phyloP scores from a whole-genome alignment of 78 protist species.

The Guillardia theta region DNA sequence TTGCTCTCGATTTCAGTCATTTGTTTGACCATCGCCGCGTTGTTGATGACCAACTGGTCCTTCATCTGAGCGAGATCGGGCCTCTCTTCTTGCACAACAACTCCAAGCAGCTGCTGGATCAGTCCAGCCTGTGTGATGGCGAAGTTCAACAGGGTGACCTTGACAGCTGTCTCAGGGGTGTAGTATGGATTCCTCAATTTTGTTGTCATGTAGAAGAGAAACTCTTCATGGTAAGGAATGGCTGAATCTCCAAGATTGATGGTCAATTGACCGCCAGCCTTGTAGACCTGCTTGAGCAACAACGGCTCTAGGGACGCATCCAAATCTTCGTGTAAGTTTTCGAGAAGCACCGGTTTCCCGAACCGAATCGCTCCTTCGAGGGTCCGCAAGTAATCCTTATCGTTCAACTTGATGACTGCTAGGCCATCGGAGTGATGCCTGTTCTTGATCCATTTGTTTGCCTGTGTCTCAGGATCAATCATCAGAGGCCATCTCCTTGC shows the following conservation, averaged over 20 bases:
- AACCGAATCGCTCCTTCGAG: slow-evolving; percentile 74
- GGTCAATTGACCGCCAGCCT: slow-evolving; percentile 23
- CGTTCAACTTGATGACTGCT: slow-evolving; percentile 66
- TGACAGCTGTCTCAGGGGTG: slow-evolving; percentile 45
- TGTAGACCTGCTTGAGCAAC: slow-evolving; percentile 72
- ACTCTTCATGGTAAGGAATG: slow-evolving; percentile 51
- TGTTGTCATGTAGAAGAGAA: slow-evolving; percentile 74
- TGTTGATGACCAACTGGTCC: slow-evolving; percentile 15
- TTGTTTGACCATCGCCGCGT: slow-evolving; percentile 48
- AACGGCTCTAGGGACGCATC: slow-evolving; percentile 87
- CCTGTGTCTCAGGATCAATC: slow-evolving; percentile 93
- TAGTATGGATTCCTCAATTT: slow-evolving; percentile 66
- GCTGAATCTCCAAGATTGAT: slow-evolving; percentile 72
- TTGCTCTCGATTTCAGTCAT: slow-evolving; percentile 57
- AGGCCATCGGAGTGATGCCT: slow-evolving; percentile 58
- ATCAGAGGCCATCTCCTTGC: slow-evolving; percentile 84
- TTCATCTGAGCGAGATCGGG: slow-evolving; percentile 68
- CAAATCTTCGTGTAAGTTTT: slow-evolving; percentile 69
- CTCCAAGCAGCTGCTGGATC: slow-evolving; percentile 81
- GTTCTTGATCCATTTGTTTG: slow-evolving; percentile 76
- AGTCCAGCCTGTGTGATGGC: slow-evolving; percentile 77
- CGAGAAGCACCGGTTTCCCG: slow-evolving; percentile 81
- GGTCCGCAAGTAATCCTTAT: slow-evolving; percentile 56
- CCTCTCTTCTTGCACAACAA: slow-evolving; percentile 54
- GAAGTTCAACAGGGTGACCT: slow-evolving; percentile 82